Evolutionary conservation across 2,329 filamentous ascomycete species (phyloP), one percentile per base, ranked within the genome.

Genomic region (Reticulascus tulasneorum): DNA sequence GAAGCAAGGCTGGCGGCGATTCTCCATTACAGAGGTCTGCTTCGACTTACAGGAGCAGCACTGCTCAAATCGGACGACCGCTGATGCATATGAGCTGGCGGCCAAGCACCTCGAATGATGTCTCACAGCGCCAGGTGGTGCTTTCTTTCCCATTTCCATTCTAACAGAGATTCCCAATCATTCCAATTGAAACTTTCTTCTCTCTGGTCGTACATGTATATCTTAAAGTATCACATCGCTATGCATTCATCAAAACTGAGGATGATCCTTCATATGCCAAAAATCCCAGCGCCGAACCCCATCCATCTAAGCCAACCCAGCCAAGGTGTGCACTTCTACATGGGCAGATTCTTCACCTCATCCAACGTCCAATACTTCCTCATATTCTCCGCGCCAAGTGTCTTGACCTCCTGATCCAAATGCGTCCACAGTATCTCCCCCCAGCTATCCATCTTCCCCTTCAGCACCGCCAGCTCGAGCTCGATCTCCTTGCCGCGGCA

Each of bases 381-480:
- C 89, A 95, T 94, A 56, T 91, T 94, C 59, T 93, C 85, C 28
- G 88, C 88, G 3, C 82, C 77, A 21, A 95, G 60, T 47, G 84
- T 76, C 58, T 71, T 66, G 7, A 95, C 88, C 69, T 95, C 89
- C 50, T 90, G 82, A 51, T 93, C 86, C 42, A 95, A 64, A 69
- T 95, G 89, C 52, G 66, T 67, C 85, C 87, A 91, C 31, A 95
- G 58, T 45, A 94, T 85, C 9, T 69, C 67, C 9, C 85, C 85
- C 77, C 90, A 95, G 5, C 59, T 60, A 58, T 94, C 85, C 79
- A 94, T 81, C 51, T 86, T 73, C 23, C 59, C 66, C 64, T 80
- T 83, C 57, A 95, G 56, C 51, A 79, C 77, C 12, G 37, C 45
- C 52, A 78, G 53, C 41, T 74, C 68, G 29, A 82, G 61, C 38